Evolutionary conservation across 257 asterid species (phyloP), one percentile per base, ranked within the genome.

Genomic region (Solanum verrucosum): DNA sequence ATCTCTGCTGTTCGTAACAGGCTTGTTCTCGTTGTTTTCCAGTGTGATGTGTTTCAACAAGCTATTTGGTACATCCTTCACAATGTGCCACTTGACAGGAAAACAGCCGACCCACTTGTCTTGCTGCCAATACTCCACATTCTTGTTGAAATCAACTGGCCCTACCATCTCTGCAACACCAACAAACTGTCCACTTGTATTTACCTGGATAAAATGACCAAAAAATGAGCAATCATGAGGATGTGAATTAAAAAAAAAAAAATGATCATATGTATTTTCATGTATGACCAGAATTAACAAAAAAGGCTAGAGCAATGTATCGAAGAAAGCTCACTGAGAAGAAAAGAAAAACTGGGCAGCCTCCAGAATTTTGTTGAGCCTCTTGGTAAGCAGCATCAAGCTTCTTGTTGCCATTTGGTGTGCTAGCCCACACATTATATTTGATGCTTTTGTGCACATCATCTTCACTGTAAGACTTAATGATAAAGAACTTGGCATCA

Each of bases 71-170:
- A 95, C 94, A 93, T 95, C 98, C 91, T 95, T 95, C 83, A 95
- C 94, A 15, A 93, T 91, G 90, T 94, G 95, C 98, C 98, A 94
- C 94, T 93, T 92, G 6, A 95, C 98, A 15, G 98, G 96, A 89
- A 94, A 95, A 88, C 95, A 95, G 38, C 98, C 98, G 46, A 92
- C 90, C 98, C 98, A 95, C 90, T 93, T 95, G 93, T 95, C 98
- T 90, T 91, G 98, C 93, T 94, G 98, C 98, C 98, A 95, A 88
- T 93, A 95, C 88, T 93, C 98, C 15, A 93, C 92, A 38, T 84
- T 95, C 91, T 93, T 95, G 93, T 93, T 84, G 60, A 95, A 95
- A 90, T 95, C 98, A 86, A 95, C 98, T 37, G 93, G 91, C 0
- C 98, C 98, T 9, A 42, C 78, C 98, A 95, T 95, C 92, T 95